Conservation (phyloP, 2,329 filamentous ascomycete species). For the Trichoderma gracile region DNA sequence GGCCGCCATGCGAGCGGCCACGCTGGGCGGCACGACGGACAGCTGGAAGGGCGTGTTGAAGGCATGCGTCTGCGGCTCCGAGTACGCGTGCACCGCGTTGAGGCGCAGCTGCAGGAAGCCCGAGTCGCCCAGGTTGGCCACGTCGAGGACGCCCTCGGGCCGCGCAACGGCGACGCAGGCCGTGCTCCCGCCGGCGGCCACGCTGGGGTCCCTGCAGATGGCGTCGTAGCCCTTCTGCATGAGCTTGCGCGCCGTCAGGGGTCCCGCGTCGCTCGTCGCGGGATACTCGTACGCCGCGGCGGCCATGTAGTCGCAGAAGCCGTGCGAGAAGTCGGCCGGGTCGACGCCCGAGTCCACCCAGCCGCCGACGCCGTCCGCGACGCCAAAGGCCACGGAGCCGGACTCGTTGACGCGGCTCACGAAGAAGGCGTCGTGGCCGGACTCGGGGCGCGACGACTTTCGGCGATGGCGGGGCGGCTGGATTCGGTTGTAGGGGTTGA, state of each 20-base stretch:
- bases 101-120: slow-evolving; percentile 85
- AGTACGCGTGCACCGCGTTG: slow-evolving; percentile 81
- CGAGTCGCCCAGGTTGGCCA: slow-evolving; percentile 94
- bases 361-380: slow-evolving; percentile 93
- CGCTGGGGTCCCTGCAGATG: slow-evolving; percentile 70
- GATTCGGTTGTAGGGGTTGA: slow-evolving; percentile 64
- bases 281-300: slow-evolving; percentile 64
- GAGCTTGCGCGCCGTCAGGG: slow-evolving; percentile 64
- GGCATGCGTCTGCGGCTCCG: slow-evolving; percentile 85
- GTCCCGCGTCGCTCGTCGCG: slow-evolving; percentile 36
- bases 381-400: slow-evolving; percentile 75
- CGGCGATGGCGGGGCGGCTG: slow-evolving; percentile 47
- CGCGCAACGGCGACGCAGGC: slow-evolving; percentile 82
- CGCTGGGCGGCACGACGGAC: slow-evolving; percentile 77
- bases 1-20: slow-evolving; percentile 75
- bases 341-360: slow-evolving; percentile 93
- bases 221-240: slow-evolving; percentile 84
- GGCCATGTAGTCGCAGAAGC: slow-evolving; percentile 91
- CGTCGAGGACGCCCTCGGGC: slow-evolving; percentile 72
- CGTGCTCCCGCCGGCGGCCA: slow-evolving; percentile 85
- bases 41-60: slow-evolving; percentile 98
- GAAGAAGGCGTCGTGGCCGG: slow-evolving; percentile 96
- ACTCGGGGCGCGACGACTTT: slow-evolving; percentile 61
- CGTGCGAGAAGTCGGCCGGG: slow-evolving; percentile 92
- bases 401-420: slow-evolving; percentile 74